Percentiles rank a stretch among this genome's conserved stretches.
Conservation (phyloP, 1,284 basidiomycete genomes). For the Leucoagaricus sp. region DNA sequence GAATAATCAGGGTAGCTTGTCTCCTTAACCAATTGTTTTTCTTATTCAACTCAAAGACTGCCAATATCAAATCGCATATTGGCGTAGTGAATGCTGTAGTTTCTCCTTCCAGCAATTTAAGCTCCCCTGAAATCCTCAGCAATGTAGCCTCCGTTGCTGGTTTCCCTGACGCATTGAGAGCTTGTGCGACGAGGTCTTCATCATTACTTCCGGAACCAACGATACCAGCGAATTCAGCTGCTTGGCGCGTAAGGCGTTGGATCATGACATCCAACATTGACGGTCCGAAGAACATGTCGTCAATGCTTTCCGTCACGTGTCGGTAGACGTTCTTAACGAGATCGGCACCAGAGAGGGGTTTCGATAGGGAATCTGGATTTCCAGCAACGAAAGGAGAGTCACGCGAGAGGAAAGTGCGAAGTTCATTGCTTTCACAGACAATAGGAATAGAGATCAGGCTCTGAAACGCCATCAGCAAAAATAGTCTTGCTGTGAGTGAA, state of each 20-base stretch:
- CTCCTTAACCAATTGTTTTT: slow-evolving; percentile 94
- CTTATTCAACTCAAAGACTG: slow-evolving; percentile 93
- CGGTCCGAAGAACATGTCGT: slow-evolving; percentile 91
- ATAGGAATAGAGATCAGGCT: slow-evolving; percentile 70
- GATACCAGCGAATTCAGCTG: slow-evolving; percentile 84
- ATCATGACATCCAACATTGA: slow-evolving; percentile 96
- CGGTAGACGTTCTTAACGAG: slow-evolving; percentile 85
- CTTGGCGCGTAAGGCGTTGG: slow-evolving; percentile 83
- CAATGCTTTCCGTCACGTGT: slow-evolving; percentile 88
- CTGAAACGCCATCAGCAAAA: slow-evolving; percentile 39
- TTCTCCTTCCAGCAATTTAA: slow-evolving; percentile 83
- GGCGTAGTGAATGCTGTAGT: slow-evolving; percentile 89
- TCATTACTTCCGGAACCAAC: slow-evolving; percentile 79
- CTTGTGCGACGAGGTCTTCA: slow-evolving; percentile 81
- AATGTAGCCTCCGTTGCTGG: slow-evolving; percentile 65
- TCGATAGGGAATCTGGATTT: slow-evolving; percentile 41
- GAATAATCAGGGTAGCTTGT: slow-evolving; percentile 95
- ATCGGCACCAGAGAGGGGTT: slow-evolving; percentile 65
- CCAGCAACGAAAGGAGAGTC: slow-evolving; percentile 77
- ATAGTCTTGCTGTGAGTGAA: background rate
- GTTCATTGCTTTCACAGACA: slow-evolving; percentile 82
- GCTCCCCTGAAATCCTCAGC: slow-evolving; percentile 67
- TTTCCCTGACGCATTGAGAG: slow-evolving; percentile 69
- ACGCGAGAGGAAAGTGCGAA: slow-evolving; percentile 86
- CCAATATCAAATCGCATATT: slow-evolving; percentile 91